These are phyloP conservation scores for Miscanthus sacchariflorus DNA, from an alignment of 202 grass and related monocot genomes.

Conservation along the genomic window DNA sequence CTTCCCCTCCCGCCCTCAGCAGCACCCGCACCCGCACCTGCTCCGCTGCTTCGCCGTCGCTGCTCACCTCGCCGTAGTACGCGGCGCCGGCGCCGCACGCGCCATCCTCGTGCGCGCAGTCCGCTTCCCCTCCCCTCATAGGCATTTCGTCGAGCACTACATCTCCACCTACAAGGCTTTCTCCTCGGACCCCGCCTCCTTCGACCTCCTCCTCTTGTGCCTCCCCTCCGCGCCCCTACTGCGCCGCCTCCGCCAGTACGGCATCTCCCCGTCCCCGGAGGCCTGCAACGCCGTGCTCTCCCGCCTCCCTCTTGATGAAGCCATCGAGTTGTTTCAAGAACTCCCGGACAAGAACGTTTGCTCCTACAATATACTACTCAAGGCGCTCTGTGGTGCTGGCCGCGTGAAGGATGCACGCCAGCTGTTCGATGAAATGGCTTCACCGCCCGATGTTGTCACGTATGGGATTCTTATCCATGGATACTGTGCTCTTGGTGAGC, in stretches of 20 bases:
- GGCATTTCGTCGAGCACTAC: conserved; percentile 73
- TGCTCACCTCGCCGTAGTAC: conserved; percentile 58
- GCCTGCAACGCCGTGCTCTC: conserved; percentile 73
- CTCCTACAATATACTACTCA: conserved; percentile 84
- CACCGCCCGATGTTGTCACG: conserved; percentile 62
- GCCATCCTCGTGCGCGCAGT: conserved; percentile 56
- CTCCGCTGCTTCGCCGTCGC: conserved; percentile 46
- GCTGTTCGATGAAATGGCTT: conserved; percentile 63
- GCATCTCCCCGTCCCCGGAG: conserved; percentile 57
- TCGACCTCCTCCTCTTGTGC: conserved; percentile 66
- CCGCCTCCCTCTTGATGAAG: conserved; percentile 61
- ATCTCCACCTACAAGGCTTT: conserved; percentile 79
- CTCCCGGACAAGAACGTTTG: conserved; percentile 59
- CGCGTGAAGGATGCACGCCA: conserved; percentile 59
- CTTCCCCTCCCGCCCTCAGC: conserved; percentile 46
- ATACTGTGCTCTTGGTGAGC: conserved; percentile 62
- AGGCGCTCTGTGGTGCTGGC: conserved; percentile 50
- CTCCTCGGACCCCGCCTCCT: conserved; percentile 66
- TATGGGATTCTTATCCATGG: conserved; percentile 85
- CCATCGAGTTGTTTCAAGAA: conserved; percentile 60
- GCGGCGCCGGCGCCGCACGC: conserved; percentile 39
- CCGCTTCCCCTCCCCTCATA: conserved; percentile 49
- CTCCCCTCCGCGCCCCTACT: conserved; percentile 54
- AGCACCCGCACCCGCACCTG: conserved; percentile 41
- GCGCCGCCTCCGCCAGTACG: conserved; percentile 63